Base-by-base conservation (phyloP, 164 flowering plant species). In the Vitis cinerea region DNA sequence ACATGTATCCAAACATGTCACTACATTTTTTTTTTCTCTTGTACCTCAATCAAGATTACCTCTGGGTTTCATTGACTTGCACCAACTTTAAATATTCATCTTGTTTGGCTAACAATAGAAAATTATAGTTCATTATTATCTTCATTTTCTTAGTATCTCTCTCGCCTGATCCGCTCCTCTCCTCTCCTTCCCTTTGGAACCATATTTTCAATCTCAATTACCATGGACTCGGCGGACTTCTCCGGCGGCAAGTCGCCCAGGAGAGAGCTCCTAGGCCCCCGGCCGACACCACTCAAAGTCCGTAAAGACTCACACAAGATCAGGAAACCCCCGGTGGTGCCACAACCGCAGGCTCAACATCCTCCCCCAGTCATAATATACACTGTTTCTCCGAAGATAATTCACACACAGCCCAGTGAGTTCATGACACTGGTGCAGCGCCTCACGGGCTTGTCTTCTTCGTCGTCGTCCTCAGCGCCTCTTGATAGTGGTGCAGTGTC, bases 231-330 rank as follows among this genome's bases (percentile, higher is more conserved):
- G 9, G 55, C 80, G 15, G 80, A 72, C 57, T 59, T 17, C 53
- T 65, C 71, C 0, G 14, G 65, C 27, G 68, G 71, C 31, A 70
- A 58, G 30, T 73, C 84, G 3, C 77, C 79, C 0, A 78, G 82
- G 27, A 73, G 77, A 54, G 84, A 78, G 69, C 85, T 85, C 29
- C 88, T 69, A 61, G 88, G 89, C 9, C 88, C 88, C 0, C 78
- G 89, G 9, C 89, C 91, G 1, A 49, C 87, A 0, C 87, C 89
- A 0, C 73, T 86, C 2, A 82, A 71, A 58, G 81, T 87, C 3
- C 72, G 80, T 2, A 87, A 85, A 78, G 88, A 84, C 51, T 87
- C 91, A 4, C 79, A 82, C 87, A 87, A 84, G 84, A 84, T 87
- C 78, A 78, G 63, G 71, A 87, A 87, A 55, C 89, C 91, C 0